A percentile compares a stretch with the other conserved stretches of the same genome.
Evolutionary conservation across 768 basidiomycete species (phyloP).

Genomic region (Russula griseocarnosa): DNA sequence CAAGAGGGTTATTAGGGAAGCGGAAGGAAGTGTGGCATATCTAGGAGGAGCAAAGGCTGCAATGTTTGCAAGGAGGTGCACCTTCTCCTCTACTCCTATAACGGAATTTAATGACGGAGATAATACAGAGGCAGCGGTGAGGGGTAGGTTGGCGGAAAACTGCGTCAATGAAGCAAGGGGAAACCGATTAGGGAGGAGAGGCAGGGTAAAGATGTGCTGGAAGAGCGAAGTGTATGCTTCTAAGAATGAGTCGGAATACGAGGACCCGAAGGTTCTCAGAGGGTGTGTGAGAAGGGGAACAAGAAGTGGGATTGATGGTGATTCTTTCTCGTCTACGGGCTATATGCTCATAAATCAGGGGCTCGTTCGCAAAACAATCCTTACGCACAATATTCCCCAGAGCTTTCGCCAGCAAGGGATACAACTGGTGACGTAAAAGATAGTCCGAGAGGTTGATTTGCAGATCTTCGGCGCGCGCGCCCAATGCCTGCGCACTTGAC

Average conservation of each 20-base stretch:
- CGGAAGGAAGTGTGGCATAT: slow-evolving; percentile 46
- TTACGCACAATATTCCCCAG: slow-evolving; percentile 50
- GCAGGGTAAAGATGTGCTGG: slow-evolving; percentile 39
- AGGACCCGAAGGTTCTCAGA: slow-evolving; percentile 34
- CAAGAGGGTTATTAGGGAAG: slow-evolving; percentile 53
- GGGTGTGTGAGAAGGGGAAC: slow-evolving; percentile 64
- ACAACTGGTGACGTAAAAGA: slow-evolving; percentile 10
- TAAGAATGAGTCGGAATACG: slow-evolving; percentile 12
- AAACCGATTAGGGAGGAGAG: slow-evolving; percentile 73
- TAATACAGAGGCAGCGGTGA: slow-evolving; percentile 39
- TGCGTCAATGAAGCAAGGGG: slow-evolving; percentile 59
- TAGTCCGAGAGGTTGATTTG: slow-evolving; percentile 9
- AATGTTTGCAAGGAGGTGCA: slow-evolving; percentile 73
- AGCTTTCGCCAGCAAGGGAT: slow-evolving; percentile 37
- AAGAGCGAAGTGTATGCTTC: slow-evolving; percentile 21
- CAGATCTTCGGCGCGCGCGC: slow-evolving; percentile 14
- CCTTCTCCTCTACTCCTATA: slow-evolving; percentile 34
- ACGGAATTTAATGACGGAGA: slow-evolving; percentile 29
- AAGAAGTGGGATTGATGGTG: slow-evolving; percentile 50
- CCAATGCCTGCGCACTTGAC: slow-evolving; percentile 9
- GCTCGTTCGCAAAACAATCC: neutral
- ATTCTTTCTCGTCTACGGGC: slow-evolving; percentile 56
- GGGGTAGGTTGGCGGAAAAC: slow-evolving; percentile 65
- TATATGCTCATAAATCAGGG: slow-evolving; percentile 31
- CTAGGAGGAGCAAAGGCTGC: slow-evolving; percentile 60